Conservation (phyloP, 768 basidiomycete species). For the Termitomyces sp. region DNA sequence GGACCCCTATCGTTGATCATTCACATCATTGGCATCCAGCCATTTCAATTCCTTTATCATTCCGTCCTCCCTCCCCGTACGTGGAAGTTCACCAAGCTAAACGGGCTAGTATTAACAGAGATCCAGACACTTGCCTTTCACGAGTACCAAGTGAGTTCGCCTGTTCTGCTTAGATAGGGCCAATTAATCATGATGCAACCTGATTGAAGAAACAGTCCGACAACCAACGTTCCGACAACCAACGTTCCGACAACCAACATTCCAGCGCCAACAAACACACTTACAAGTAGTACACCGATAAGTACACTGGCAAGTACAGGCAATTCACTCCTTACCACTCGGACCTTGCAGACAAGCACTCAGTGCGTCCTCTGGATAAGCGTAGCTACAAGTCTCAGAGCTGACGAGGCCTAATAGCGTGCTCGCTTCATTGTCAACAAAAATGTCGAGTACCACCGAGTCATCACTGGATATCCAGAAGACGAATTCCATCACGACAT, state of each 20-base stretch:
- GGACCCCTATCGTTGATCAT: no score
- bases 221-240: neutral
- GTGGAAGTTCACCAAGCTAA: neutral
- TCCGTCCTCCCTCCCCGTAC: neutral
- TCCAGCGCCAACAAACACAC: neutral
- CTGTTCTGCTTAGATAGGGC: neutral
- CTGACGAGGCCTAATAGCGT: neutral
- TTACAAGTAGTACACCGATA: neutral
- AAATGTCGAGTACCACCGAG: neutral
- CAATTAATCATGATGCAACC: no score
- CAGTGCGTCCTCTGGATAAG: neutral
- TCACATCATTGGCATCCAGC: no score
- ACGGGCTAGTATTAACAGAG: neutral
- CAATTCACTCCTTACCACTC: no score
- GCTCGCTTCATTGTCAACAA: neutral
- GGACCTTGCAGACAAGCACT: neutral
- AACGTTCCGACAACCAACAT: neutral
- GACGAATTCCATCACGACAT: neutral
- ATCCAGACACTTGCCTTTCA: neutral
- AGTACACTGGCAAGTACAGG: neutral
- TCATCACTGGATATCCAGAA: neutral
- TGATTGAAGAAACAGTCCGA: neutral
- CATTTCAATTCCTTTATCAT: neutral
- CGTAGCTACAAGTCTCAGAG: neutral
- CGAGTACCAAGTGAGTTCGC: neutral